These are phyloP conservation scores for Kodamaea hsintzibuensis DNA, from an alignment of 805 yeast genomes.

Conservation along the genomic window DNA sequence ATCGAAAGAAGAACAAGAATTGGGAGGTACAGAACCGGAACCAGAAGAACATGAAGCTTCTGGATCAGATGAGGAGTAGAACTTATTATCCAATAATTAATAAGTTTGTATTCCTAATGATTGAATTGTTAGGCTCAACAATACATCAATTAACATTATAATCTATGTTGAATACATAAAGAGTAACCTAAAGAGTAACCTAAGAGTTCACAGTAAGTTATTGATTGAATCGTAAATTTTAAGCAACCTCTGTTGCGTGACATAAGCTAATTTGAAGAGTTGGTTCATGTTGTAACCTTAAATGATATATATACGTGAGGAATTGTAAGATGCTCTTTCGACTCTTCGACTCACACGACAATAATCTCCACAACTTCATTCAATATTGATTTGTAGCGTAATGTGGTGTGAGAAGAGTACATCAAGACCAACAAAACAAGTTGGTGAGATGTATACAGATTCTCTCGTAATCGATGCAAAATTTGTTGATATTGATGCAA, in stretches of 20 bases:
- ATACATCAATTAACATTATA: no score
- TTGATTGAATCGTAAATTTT: neutral
- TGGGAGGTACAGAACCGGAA: slow-evolving; percentile 30
- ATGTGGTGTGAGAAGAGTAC: neutral
- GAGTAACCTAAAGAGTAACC: no score
- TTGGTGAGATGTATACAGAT: no score
- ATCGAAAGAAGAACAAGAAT: slow-evolving; percentile 34
- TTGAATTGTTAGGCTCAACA: no score
- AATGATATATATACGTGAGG: neutral
- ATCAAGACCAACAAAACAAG: no score
- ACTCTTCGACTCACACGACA: no score
- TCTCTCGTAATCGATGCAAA: neutral
- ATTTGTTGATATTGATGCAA: neutral
- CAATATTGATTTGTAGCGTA: neutral
- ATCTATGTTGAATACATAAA: no score
- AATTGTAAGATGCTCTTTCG: no score
- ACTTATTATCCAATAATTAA: no score
- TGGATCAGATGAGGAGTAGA: slow-evolving; percentile 13
- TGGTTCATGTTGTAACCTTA: neutral
- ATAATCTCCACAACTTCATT: no score
- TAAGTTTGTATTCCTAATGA: no score
- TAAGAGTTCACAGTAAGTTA: no score
- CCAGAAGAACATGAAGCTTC: slow-evolving; percentile 16
- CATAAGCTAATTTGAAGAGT: neutral
- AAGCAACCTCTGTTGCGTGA: neutral